A percentile compares a stretch with the other conserved stretches of the same genome.
Conservation (phyloP, 345 rosid species). For the Brassica carinata region DNA sequence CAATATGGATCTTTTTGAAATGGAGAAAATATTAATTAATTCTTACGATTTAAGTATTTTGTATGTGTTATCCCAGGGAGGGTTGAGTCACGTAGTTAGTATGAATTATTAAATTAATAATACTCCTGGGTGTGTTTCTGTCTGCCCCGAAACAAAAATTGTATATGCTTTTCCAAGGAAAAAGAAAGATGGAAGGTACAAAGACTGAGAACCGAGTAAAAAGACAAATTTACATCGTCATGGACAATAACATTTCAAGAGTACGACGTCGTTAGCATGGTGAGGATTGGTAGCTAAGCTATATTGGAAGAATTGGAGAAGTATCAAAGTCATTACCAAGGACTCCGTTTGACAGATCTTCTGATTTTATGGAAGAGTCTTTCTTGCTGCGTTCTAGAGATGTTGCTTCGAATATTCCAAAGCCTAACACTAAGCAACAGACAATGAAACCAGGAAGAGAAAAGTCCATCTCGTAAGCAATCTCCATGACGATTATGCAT, state of each 20-base stretch:
- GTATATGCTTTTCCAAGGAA: neutral
- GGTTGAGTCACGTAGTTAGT: no score
- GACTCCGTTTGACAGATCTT: slow-evolving; percentile 53
- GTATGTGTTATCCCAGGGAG: no score
- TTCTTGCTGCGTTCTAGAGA: slow-evolving; percentile 67
- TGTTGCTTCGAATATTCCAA: slow-evolving; percentile 86
- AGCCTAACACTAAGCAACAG: slow-evolving; percentile 76
- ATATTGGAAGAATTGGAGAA: slow-evolving; percentile 40
- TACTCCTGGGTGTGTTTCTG: neutral
- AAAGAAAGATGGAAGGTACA: neutral
- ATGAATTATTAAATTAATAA: no score
- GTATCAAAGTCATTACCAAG: slow-evolving; percentile 49
- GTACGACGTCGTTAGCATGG: neutral
- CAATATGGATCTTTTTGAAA: no score
- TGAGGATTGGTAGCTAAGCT: slow-evolving; percentile 1
- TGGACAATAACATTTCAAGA: slow-evolving; percentile 17
- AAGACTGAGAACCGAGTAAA: neutral
- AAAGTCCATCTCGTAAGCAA: slow-evolving; percentile 79
- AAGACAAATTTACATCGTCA: slow-evolving; percentile 21
- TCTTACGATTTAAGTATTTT: no score
- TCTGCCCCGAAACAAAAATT: neutral
- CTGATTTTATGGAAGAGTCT: slow-evolving; percentile 52
- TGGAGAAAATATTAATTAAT: no score
- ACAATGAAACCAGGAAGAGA: slow-evolving; percentile 77
- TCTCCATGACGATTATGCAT: slow-evolving; percentile 82